Base-by-base conservation (phyloP, 139 green algal genomes). In the Volvox africanus region DNA sequence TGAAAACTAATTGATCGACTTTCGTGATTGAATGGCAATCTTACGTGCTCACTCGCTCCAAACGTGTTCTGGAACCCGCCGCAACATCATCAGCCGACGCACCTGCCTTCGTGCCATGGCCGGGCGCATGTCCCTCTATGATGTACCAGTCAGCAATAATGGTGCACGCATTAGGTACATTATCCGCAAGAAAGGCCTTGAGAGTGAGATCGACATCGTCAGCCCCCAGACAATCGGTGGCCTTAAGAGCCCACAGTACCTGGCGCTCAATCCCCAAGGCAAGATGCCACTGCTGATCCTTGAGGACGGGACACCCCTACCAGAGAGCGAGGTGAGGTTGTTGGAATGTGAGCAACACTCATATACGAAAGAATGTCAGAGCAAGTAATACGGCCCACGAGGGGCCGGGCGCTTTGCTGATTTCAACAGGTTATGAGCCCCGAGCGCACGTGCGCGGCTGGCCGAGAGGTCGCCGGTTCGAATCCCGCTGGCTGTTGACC, bases 231-330 rank as follows among this genome's bases (percentile, higher is more conserved):
- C 94, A 1, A 85, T 97, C 68, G 95, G 94, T 0, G 96, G 95
- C 0, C 91, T 98, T 35, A 96, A 93, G 84, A 83, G 76, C 24
- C 37, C 44, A 11, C 16, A 91, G 69, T 91, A 79, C 91, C 67
- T 91, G 32, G 76, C 88, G 36, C 77, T 95, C 19, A 94, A 94
- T 69, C 96, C 95, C 36, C 93, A 96, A 86, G 93, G 94, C 83
- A 97, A 98, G 92, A 97, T 98, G 95, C 96, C 96, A 12, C 6
- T 97, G 65, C 89, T 98, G 21, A 91, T 97, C 26, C 77, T 96
- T 82, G 93, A 94, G 16, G 93, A 96, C 50, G 97, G 97, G 19
- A 89, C 79, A 0, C 61, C 90, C 13, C 36, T 98, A 16, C 95
- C 96, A 0, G 97, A 98, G 92, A 95, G 91, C 36, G 93, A 97